Conservation (phyloP, 106 monocot species). For the Apostasia ramifera region DNA sequence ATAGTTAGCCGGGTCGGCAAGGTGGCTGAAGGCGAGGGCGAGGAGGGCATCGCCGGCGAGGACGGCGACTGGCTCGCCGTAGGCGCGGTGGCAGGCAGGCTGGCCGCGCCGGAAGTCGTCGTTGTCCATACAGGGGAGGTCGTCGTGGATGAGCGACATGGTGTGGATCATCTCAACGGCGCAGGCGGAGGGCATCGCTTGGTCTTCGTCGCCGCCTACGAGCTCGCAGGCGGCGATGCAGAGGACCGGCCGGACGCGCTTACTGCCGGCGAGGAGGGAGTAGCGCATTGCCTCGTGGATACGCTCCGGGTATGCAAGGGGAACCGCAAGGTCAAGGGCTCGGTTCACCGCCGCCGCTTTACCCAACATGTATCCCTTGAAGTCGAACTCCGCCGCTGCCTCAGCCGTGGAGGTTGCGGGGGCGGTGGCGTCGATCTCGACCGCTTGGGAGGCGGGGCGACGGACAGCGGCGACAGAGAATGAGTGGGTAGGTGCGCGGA, state of each 20-base stretch:
- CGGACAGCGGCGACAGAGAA: neutral
- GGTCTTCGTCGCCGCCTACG: conserved; percentile 24
- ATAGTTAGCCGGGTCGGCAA: conserved; percentile 16
- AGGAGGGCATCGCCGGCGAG: conserved; percentile 74
- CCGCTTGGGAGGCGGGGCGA: neutral
- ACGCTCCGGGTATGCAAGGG: conserved; percentile 20
- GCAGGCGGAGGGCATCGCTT: conserved; percentile 38
- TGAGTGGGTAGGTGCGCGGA: neutral
- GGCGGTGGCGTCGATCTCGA: neutral
- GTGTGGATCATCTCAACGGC: conserved; percentile 73
- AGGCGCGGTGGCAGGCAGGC: conserved; percentile 46
- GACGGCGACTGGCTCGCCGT: conserved; percentile 54
- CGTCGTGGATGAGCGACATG: conserved; percentile 74
- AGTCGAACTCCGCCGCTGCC: conserved; percentile 27
- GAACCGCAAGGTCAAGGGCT: conserved; percentile 37
- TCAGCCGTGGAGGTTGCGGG: neutral
- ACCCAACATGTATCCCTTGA: conserved; percentile 42
- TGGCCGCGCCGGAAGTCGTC: conserved; percentile 61
- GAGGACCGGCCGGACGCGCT: conserved; percentile 59
- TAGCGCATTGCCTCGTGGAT: conserved; percentile 73
- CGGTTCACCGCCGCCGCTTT: conserved; percentile 37
- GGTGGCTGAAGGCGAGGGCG: conserved; percentile 36
- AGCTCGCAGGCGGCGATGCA: conserved; percentile 54
- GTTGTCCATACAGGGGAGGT: conserved; percentile 75
- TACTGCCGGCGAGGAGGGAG: conserved; percentile 58